Evolutionary conservation across 306 rosid genomes (phyloP), one percentile per base, ranked within the genome.

Genomic region (Fagus crenata): DNA sequence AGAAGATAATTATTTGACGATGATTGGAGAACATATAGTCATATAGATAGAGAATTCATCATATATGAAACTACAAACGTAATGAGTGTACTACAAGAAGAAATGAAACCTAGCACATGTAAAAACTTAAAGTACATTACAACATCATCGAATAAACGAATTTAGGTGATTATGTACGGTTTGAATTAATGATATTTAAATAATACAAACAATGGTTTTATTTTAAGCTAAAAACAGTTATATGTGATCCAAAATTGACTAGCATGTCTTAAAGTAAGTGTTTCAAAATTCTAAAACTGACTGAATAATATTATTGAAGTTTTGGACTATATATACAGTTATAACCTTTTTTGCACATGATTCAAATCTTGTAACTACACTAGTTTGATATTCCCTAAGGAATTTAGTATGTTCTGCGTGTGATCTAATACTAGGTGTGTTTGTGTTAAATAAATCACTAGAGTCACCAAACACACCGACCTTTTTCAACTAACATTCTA

Each of bases 401-500:
- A 65, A 14, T 3, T 43, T 31, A 17, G 40, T 39, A 43, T 65
- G n/a, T 39, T 18, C 70, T 65, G 49, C 43, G 36, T 2, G 70
- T 2, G 70, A 4, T 37, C 49, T 65, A 2, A 17, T 15, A 28
- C 6, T 0, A 22, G 28, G 28, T 22, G 14, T 17, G 49, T 11
- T 22, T 65, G 49, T 37, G 49, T 37, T 63, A 37, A 65, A 65
- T 65, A 39, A 65, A 15, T 65, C 40, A 67, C 71, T 17, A 7
- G 43, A 13, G 46, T 17, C 71, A 64, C 71, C 71, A 39, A 39
- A 67, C 49, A 12, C 49, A 67, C 0, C 22, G 31, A 17, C 71
- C 32, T 1, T 61, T 40, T 3, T 49, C 71, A 67, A 67, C 71
- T 67, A 67, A 67, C 71, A 67, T 67, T 67, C 71, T 67, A 39